Conservation (phyloP, 495 filamentous ascomycete genomes). For the Apodospora peruviana region DNA sequence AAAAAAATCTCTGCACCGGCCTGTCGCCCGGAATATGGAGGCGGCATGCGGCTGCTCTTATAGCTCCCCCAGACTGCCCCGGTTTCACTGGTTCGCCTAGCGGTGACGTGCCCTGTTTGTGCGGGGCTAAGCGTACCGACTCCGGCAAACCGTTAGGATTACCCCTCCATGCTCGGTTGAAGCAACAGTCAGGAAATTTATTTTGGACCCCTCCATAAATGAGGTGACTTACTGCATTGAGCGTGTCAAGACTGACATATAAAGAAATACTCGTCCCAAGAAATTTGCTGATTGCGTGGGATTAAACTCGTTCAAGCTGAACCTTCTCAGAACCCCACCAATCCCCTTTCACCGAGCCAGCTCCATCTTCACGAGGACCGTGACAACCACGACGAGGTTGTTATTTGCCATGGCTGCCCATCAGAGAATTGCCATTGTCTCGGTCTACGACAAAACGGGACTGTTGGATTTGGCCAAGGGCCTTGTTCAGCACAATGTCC, state of each 20-base stretch:
- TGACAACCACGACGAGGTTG: constrained; percentile 4
- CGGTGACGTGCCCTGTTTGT: neutral
- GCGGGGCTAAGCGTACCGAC: neutral
- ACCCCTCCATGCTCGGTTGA: constrained; percentile 1
- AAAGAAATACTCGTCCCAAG: too few species aligned
- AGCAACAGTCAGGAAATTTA: neutral
- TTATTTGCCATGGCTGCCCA: constrained; percentile 29
- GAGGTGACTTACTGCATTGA: neutral
- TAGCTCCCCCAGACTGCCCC: neutral
- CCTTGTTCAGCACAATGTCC: constrained; percentile 81
- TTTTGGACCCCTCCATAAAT: constrained; percentile 5
- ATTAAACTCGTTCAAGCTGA: too few species aligned
- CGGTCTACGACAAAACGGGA: constrained; percentile 98
- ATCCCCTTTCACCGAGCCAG: too few species aligned
- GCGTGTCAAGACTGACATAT: too few species aligned
- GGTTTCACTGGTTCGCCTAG: neutral
- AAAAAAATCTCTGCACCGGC: neutral
- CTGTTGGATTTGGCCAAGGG: constrained; percentile 94
- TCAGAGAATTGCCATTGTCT: constrained; percentile 74
- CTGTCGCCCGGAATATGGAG: neutral
- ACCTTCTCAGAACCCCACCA: neutral
- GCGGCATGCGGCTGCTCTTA: neutral
- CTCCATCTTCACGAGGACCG: too few species aligned
- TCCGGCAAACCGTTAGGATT: neutral
- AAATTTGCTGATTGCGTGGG: too few species aligned